Percentiles rank a stretch among this genome's conserved stretches.
phyloP scores from a whole-genome alignment of 1,139 yeast species.

The Geotrichum armillariae region DNA sequence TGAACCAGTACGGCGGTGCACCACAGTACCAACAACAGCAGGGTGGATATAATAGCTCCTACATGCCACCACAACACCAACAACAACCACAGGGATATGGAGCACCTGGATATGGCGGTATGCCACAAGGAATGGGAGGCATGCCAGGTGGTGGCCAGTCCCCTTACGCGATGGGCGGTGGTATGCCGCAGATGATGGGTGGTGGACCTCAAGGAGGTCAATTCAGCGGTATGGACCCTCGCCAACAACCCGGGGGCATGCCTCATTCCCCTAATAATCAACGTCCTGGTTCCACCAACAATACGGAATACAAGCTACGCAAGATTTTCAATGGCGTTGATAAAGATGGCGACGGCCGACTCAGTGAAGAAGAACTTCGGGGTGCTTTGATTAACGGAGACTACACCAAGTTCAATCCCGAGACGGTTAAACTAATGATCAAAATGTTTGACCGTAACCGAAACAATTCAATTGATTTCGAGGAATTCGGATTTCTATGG shows the following conservation, averaged over 20 bases:
- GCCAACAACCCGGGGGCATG: constrained; percentile 11
- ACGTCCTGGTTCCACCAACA: constrained; percentile 24
- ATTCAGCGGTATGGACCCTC: constrained; percentile 18
- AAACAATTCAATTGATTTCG: constrained; percentile 54
- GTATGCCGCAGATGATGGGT: too few relatives aligned
- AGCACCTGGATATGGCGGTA: constrained; percentile 10
- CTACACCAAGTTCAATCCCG: constrained; percentile 60
- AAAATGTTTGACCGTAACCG: constrained; percentile 58
- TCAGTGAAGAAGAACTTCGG: constrained; percentile 60
- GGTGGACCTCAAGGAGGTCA: too few relatives aligned
- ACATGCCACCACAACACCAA: background rate
- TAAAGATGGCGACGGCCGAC: constrained; percentile 47
- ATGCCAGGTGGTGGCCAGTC: constrained; percentile 6
- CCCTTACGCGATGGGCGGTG: too few relatives aligned
- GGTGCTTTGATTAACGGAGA: constrained; percentile 62
- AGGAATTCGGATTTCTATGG: constrained; percentile 73
- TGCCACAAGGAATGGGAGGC: background rate
- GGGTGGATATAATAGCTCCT: background rate
- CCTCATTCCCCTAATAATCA: constrained; percentile 9
- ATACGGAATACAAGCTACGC: constrained; percentile 26
- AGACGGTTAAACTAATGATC: constrained; percentile 66
- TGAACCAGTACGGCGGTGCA: background rate
- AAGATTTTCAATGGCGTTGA: constrained; percentile 35
- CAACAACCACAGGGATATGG: background rate
- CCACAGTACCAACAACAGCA: constrained; percentile 1